A percentile compares a stretch with the other conserved stretches of the same genome.
Conservation (phyloP, 305 asterid species). For the Striga hermonthica region DNA sequence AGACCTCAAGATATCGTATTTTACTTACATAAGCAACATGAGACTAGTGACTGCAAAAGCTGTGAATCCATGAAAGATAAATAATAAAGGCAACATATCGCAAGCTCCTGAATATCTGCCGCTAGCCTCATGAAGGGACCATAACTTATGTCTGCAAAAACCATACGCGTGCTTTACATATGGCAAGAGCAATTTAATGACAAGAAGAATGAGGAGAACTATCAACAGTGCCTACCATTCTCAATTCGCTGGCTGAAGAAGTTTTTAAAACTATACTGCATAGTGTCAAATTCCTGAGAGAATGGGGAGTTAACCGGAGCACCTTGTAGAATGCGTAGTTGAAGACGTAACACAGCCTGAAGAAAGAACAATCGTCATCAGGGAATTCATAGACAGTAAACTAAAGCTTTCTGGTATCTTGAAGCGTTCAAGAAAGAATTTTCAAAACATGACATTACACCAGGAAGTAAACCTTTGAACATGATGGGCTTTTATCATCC, state of each 20-base stretch:
- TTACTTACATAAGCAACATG: slow-evolving; percentile 88
- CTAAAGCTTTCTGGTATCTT: slow-evolving; percentile 24
- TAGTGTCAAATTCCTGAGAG: slow-evolving; percentile 52
- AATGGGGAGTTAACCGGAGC: slow-evolving; percentile 48
- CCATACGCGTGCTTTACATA: background rate
- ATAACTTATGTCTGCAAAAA: slow-evolving; percentile 47
- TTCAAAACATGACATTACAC: slow-evolving; percentile 10
- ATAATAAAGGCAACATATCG: slow-evolving; percentile 75
- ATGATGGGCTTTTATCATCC: slow-evolving; percentile 56
- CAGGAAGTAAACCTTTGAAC: slow-evolving; percentile 60
- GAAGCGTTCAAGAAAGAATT: slow-evolving; percentile 20
- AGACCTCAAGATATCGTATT: background rate
- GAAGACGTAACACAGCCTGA: slow-evolving; percentile 80
- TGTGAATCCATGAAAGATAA: slow-evolving; percentile 55
- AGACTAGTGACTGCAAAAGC: slow-evolving; percentile 70
- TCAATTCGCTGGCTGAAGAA: slow-evolving; percentile 53
- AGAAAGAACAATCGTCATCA: slow-evolving; percentile 33
- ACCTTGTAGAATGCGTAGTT: slow-evolving; percentile 59
- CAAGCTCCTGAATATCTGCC: slow-evolving; percentile 78
- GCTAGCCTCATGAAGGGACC: slow-evolving; percentile 85
- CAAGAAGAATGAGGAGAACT: slow-evolving; percentile 25
- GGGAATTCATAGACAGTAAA: slow-evolving; percentile 18
- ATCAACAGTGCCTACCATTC: slow-evolving; percentile 43
- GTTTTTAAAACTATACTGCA: slow-evolving; percentile 47
- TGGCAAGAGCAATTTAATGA: slow-evolving; percentile 26